Evolutionary conservation across 495 filamentous ascomycete genomes (phyloP).

Genomic region (Aspergillus coremiiformis): DNA sequence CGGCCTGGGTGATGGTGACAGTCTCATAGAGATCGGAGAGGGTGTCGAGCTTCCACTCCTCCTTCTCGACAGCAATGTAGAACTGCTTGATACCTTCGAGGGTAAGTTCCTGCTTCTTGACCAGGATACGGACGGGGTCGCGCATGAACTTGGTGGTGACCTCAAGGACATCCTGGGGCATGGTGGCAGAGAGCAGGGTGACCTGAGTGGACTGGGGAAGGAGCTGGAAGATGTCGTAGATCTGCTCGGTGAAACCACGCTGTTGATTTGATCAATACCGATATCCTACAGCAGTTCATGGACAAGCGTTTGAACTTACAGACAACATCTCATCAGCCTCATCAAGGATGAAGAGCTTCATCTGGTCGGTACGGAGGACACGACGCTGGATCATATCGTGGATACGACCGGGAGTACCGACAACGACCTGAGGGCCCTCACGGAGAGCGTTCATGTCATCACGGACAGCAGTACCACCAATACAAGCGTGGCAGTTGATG

Average conservation of each 20-base stretch:
- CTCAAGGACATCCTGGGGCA: constrained; percentile 98
- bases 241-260: constrained; percentile 98
- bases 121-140: constrained; percentile 95
- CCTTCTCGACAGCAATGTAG: constrained; percentile 99
- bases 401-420: constrained; percentile 94
- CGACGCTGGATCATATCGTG: constrained; percentile 98
- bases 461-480: constrained; percentile 94
- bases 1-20: constrained; percentile 96
- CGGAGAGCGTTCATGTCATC: constrained; percentile 96
- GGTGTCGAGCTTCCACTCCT: constrained; percentile 99
- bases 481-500: constrained; percentile 98
- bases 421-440: constrained; percentile 92
- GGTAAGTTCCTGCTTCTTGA: constrained; percentile 98
- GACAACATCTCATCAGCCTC: constrained; percentile 99
- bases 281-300: not conserved
- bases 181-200: constrained; percentile 91
- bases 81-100: constrained; percentile 99
- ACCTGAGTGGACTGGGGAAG: constrained; percentile 97
- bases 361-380: constrained; percentile 84
- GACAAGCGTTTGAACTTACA: constrained; percentile 43
- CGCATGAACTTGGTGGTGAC: constrained; percentile 99
- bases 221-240: constrained; percentile 99
- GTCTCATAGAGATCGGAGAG: constrained; percentile 98
- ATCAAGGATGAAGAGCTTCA: constrained; percentile 99
- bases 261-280: constrained; percentile 21